These are phyloP conservation scores for Emergomyces orientalis DNA, from an alignment of 2,329 filamentous ascomycete genomes.

Conservation along the genomic window DNA sequence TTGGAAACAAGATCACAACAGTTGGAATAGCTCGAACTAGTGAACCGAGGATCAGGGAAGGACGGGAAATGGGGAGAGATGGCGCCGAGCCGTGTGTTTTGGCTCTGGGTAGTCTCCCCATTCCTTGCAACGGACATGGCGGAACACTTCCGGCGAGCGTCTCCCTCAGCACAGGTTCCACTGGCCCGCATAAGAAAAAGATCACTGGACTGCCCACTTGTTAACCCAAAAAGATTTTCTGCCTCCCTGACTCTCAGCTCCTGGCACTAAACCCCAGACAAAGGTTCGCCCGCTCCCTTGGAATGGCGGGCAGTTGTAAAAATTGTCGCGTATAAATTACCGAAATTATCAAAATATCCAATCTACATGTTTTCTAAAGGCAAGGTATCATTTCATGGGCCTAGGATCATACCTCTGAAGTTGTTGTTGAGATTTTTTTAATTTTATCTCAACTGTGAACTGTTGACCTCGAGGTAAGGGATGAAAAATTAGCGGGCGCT, in stretches of 20 bases:
- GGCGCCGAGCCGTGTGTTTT: neutral
- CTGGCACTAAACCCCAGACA: neutral
- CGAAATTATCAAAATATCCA: neutral
- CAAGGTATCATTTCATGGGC: no score
- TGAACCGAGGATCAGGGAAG: neutral
- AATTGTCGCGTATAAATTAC: neutral
- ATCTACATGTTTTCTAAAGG: neutral
- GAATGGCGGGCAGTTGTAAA: neutral
- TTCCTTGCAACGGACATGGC: neutral
- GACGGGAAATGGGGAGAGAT: neutral
- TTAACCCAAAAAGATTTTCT: neutral
- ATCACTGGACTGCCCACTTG: slow-evolving; percentile 1
- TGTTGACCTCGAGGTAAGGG: neutral
- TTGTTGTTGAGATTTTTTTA: neutral
- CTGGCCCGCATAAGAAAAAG: neutral
- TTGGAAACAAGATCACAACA: neutral
- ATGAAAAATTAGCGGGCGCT: slow-evolving; percentile 6
- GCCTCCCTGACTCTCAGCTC: neutral
- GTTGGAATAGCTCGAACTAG: neutral
- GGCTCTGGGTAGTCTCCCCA: neutral
- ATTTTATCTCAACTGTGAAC: no score
- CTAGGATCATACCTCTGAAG: no score
- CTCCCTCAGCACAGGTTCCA: neutral
- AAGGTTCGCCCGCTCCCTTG: neutral
- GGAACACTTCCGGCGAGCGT: neutral